Evolutionary conservation across 2,329 filamentous ascomycete genomes (phyloP).

Genomic region (Aureobasidium sp.): DNA sequence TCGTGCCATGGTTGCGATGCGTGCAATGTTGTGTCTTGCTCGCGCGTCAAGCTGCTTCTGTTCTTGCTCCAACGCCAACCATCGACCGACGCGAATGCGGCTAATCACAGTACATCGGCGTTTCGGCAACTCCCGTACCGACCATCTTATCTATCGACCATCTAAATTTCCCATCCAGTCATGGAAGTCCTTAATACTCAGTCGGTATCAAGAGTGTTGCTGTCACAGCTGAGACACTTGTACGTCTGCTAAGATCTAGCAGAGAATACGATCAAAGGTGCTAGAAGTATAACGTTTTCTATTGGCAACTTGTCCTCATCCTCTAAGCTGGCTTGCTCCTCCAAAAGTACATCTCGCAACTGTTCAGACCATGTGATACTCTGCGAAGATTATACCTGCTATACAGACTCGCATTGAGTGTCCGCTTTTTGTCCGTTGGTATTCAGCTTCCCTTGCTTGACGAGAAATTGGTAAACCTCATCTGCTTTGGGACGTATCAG

Average conservation of each 20-base stretch:
- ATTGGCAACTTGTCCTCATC: neutral
- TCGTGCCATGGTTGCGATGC: slow-evolving; percentile 6
- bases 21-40: neutral
- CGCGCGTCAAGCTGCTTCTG: neutral
- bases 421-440: neutral
- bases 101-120: neutral
- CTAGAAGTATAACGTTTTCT: neutral
- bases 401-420: neutral
- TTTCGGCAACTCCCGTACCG: slow-evolving; percentile 2
- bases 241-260: neutral
- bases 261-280: neutral
- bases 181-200: neutral
- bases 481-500: slow-evolving; percentile 1
- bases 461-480: neutral
- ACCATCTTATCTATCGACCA: neutral
- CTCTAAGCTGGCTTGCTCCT: neutral
- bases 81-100: neutral
- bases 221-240: neutral
- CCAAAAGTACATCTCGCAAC: neutral
- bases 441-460: neutral
- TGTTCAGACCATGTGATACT: neutral
- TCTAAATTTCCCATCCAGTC: neutral
- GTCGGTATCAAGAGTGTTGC: neutral
- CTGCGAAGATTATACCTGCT: neutral
- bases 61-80: neutral